These are phyloP conservation scores for Gamsiella multidivaricata DNA, from an alignment of 192 early-diverging fungal genomes.

Conservation along the genomic window DNA sequence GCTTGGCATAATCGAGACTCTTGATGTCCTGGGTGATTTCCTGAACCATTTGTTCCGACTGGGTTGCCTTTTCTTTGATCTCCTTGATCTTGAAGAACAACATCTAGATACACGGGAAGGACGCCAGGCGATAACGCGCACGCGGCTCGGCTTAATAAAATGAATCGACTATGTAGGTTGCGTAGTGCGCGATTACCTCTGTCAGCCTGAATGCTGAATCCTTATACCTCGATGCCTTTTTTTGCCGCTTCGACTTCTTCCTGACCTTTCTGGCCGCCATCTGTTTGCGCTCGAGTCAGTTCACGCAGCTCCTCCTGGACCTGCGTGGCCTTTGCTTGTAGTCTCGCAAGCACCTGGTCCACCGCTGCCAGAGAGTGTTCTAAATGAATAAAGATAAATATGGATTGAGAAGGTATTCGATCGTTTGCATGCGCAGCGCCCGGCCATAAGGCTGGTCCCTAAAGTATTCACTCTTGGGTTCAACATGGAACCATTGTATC, in stretches of 20 bases:
- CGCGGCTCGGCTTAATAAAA: too few species aligned
- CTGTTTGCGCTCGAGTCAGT: slow-evolving; percentile 78
- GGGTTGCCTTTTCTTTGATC: slow-evolving; percentile 86
- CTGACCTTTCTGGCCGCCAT: slow-evolving; percentile 65
- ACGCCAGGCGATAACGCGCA: too few species aligned
- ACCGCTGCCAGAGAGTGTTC: slow-evolving; percentile 73
- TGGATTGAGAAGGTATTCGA: not conserved
- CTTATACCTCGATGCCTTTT: slow-evolving; percentile 75
- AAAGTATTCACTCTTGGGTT: not conserved
- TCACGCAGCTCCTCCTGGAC: slow-evolving; percentile 75
- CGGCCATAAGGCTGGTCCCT: not conserved
- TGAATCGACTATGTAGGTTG: too few species aligned
- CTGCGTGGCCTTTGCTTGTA: slow-evolving; percentile 66
- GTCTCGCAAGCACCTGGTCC: slow-evolving; percentile 72
- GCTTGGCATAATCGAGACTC: slow-evolving; percentile 92
- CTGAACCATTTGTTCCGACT: slow-evolving; percentile 88
- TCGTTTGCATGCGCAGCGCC: not conserved
- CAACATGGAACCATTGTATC: too few species aligned
- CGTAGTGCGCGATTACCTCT: not conserved
- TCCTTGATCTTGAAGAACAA: slow-evolving; percentile 83
- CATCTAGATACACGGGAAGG: slow-evolving; percentile 55
- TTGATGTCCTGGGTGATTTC: slow-evolving; percentile 98
- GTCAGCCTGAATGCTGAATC: slow-evolving; percentile 5
- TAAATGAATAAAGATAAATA: slow-evolving; percentile 13
- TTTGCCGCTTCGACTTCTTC: slow-evolving; percentile 78